Percentiles rank a stretch among this genome's conserved stretches.
Conservation (phyloP, 257 asterid species). For the Nicotiana attenuata region DNA sequence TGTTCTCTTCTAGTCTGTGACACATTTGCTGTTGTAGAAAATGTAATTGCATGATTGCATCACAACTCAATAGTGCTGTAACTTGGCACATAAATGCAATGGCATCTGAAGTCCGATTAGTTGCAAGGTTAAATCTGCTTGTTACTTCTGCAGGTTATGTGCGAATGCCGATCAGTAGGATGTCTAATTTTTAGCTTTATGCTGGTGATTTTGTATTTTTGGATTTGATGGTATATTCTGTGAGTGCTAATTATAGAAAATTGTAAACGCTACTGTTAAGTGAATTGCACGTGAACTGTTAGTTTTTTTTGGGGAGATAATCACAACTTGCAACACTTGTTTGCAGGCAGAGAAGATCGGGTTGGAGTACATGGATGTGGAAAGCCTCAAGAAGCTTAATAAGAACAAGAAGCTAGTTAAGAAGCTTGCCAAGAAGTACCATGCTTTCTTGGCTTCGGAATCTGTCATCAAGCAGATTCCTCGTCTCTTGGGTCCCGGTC, state of each 20-base stretch:
- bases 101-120: neutral
- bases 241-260: neutral
- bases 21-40: too few relatives aligned
- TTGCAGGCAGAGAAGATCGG: conserved; percentile 20
- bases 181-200: neutral
- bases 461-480: conserved; percentile 18
- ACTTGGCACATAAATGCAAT: neutral
- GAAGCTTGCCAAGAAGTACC: conserved; percentile 26
- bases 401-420: conserved; percentile 24
- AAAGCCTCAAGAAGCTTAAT: conserved; percentile 20
- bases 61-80: neutral
- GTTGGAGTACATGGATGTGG: conserved; percentile 24
- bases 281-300: neutral
- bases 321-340: neutral
- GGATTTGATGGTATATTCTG: neutral
- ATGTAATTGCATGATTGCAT: too few relatives aligned
- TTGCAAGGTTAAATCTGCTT: neutral
- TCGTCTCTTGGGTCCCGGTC: conserved; percentile 22
- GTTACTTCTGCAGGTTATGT: neutral
- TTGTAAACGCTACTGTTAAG: neutral
- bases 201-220: neutral
- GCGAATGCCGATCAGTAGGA: neutral
- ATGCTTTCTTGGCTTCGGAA: conserved; percentile 16
- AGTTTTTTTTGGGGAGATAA: neutral
- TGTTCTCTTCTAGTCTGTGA: neutral